Conservation (phyloP, 345 rosid species). For the Brassica cretica region DNA sequence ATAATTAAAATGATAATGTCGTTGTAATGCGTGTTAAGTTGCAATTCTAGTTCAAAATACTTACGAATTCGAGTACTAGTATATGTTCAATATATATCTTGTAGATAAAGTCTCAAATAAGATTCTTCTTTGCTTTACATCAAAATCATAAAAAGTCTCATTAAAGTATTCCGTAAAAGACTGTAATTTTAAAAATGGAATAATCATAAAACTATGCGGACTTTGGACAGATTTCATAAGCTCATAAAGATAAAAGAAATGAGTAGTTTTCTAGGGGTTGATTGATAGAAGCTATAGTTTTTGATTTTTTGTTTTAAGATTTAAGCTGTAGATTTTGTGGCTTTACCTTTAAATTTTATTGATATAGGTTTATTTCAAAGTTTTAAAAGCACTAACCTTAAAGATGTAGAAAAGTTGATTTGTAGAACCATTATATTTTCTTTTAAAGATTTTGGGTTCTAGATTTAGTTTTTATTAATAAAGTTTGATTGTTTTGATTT, state of each 20-base stretch:
- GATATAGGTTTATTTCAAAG: too few relatives aligned
- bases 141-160: slow-evolving; percentile 43
- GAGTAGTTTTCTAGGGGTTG: neutral
- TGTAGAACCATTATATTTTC: too few relatives aligned
- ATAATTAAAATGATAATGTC: neutral
- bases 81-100: slow-evolving; percentile 35
- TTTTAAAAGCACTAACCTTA: too few relatives aligned
- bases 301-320: too few relatives aligned
- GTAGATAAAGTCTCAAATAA: slow-evolving; percentile 38
- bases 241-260: slow-evolving; percentile 4
- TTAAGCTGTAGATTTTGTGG: too few relatives aligned
- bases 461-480: too few relatives aligned
- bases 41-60: neutral
- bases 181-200: slow-evolving; percentile 29
- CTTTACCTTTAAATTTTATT: too few relatives aligned
- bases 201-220: slow-evolving; percentile 34
- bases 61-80: slow-evolving; percentile 11
- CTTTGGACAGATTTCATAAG: slow-evolving; percentile 20
- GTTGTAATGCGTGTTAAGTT: neutral
- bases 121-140: slow-evolving; percentile 43
- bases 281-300: too few relatives aligned
- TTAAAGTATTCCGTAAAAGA: slow-evolving; percentile 41
- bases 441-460: too few relatives aligned
- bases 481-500: too few relatives aligned
- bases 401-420: too few relatives aligned